phyloP scores from a whole-genome alignment of 163 green algal species.

The Prototheca cutis region DNA sequence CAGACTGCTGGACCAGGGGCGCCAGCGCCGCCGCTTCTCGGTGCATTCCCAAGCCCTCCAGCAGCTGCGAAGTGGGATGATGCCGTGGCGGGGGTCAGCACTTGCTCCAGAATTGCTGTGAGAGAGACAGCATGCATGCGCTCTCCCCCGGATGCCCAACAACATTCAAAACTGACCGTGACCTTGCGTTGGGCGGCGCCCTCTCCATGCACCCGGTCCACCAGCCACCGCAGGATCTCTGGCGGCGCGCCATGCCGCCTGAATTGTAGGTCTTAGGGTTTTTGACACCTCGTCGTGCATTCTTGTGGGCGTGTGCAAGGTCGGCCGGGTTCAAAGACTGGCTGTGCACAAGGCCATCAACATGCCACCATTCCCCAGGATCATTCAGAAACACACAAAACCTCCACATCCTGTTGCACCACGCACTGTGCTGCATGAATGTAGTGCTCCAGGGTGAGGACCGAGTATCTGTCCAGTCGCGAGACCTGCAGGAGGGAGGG shows the following conservation, averaged over 20 bases:
- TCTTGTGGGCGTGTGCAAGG: too few relatives aligned
- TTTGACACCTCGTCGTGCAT: too few relatives aligned
- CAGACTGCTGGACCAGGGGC: constrained; percentile 9
- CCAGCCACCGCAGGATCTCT: constrained; percentile 17
- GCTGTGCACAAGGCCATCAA: too few relatives aligned
- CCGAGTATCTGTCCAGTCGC: constrained; percentile 9
- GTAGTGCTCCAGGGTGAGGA: constrained; percentile 21
- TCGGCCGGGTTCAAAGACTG: too few relatives aligned
- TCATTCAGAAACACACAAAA: background rate
- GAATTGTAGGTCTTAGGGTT: too few relatives aligned
- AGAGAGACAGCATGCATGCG: too few relatives aligned
- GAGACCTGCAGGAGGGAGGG: constrained; percentile 9
- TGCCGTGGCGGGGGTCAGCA: too few relatives aligned
- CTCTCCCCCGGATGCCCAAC: background rate
- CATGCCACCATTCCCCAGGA: too few relatives aligned
- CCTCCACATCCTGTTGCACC: background rate
- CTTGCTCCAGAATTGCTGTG: too few relatives aligned
- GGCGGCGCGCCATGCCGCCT: constrained; percentile 17
- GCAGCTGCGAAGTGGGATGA: too few relatives aligned
- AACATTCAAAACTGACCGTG: background rate
- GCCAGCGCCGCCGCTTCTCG: constrained; percentile 12
- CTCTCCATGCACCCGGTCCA: constrained; percentile 17
- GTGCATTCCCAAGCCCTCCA: constrained; percentile 16
- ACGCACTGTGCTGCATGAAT: constrained; percentile 10
- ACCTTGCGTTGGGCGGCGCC: constrained; percentile 7